Evolutionary conservation across 768 basidiomycete genomes (phyloP), one percentile per base, ranked within the genome.

Genomic region (Glaciozyma antarctica): DNA sequence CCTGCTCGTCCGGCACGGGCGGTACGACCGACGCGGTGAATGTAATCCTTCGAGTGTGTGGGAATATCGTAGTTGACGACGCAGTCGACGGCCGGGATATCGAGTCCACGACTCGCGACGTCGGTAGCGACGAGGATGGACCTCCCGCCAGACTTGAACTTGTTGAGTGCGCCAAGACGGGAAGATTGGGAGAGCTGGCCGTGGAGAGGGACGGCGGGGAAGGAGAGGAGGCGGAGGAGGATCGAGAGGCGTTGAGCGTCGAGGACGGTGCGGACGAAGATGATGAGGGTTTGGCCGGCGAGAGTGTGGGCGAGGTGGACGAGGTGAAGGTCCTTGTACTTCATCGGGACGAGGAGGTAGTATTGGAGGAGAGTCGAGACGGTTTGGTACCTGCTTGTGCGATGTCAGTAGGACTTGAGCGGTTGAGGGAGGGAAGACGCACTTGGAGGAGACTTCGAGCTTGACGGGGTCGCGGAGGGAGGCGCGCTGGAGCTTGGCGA

Each of bases 11-110:
- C 95, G 4, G 95, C 95, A 74, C 95, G 87, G 9, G 95, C 95
- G 41, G 95, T 99, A 63, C 95, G 85, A 47, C 95, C 95, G 15
- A 99, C 95, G 52, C 95, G 85, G 75, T 99, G 95, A 58, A 99
- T 95, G 77, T 99, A 99, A 76, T 98, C 95, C 79, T 99, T 98
- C 21, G 93, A 97, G 76, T 98, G 90, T 1, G 90, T 90, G 2
- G 95, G 95, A 68, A 97, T 87, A 76, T 95, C 93, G 76, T 90
- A 99, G 78, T 99, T 99, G 77, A 99, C 89, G 63, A 99, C 93
- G 44, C 93, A 80, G 74, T 99, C 95, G 47, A 99, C 95, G 32
- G 87, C 84, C 16, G 93, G 92, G 65, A 99, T 92, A 77, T 99
- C 94, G 52, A 99, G 81, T 74, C 94, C 94, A 85, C 90, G 86